Evolutionary conservation across 1,284 basidiomycete genomes (phyloP).

Genomic region (Athelia sp.): DNA sequence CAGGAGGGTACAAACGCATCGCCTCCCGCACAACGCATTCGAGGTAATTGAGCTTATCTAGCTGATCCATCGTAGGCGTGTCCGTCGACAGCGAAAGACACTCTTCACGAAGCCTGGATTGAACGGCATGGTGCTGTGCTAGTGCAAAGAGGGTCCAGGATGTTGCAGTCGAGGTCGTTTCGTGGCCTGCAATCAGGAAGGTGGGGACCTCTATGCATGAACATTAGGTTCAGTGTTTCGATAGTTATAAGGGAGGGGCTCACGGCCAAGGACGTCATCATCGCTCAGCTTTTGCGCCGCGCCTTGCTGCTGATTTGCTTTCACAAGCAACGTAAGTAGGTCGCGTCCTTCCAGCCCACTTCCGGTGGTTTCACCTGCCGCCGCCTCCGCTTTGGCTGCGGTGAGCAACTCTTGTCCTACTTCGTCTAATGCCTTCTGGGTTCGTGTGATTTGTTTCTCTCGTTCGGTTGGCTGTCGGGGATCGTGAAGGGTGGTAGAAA

Average conservation of each 20-base stretch:
- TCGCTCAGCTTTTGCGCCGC: slow-evolving; percentile 60
- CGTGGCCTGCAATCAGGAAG: slow-evolving; percentile 69
- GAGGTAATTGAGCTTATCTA: slow-evolving; percentile 57
- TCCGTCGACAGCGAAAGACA: slow-evolving; percentile 43
- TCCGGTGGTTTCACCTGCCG: slow-evolving; percentile 6
- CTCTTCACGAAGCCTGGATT: slow-evolving; percentile 69
- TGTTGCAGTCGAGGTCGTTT: slow-evolving; percentile 52
- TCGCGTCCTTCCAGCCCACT: slow-evolving; percentile 34
- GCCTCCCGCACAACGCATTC: slow-evolving; percentile 67
- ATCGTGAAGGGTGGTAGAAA: not conserved
- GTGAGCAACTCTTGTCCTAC: slow-evolving; percentile 42
- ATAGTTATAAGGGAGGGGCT: slow-evolving; percentile 21
- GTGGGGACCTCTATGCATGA: slow-evolving; percentile 27
- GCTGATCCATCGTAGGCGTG: slow-evolving; percentile 55
- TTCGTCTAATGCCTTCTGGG: slow-evolving; percentile 16
- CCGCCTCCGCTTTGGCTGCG: slow-evolving; percentile 35
- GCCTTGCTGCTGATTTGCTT: slow-evolving; percentile 57
- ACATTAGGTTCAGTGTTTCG: not conserved
- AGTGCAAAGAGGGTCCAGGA: slow-evolving; percentile 67
- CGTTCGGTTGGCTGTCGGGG: slow-evolving; percentile 12
- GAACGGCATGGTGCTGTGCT: slow-evolving; percentile 45
- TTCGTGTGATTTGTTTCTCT: slow-evolving; percentile 5
- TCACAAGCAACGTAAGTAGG: slow-evolving; percentile 52
- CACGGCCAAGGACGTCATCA: slow-evolving; percentile 71
- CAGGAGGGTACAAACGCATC: slow-evolving; percentile 62